phyloP scores from a whole-genome alignment of 768 basidiomycete genomes.

The Cystofilobasidium macerans region DNA sequence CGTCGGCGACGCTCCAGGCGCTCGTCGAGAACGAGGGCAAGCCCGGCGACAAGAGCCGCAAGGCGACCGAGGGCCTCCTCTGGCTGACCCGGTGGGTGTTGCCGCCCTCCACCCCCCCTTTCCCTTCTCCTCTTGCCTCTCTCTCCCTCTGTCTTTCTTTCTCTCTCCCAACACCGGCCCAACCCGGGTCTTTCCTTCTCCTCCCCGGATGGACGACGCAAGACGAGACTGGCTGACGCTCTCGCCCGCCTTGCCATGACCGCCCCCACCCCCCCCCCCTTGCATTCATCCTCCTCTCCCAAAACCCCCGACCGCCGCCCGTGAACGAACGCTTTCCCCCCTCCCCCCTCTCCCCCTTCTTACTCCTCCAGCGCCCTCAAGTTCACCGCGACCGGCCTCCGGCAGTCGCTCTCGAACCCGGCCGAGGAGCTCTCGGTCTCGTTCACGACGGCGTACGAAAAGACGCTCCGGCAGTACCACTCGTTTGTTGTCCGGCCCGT shows the following conservation, averaged over 20 bases:
- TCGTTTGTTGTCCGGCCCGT: constrained; percentile 55
- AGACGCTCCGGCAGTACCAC: constrained; percentile 73
- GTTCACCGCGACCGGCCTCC: constrained; percentile 66
- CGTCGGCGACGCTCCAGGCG: constrained; percentile 68
- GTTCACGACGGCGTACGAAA: constrained; percentile 71
- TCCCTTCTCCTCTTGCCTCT: neutral
- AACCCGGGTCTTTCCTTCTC: too few relatives aligned
- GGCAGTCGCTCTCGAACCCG: constrained; percentile 56
- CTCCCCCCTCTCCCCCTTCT: neutral
- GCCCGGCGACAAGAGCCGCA: constrained; percentile 61
- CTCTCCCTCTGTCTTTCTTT: too few relatives aligned
- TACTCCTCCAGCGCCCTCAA: constrained; percentile 53
- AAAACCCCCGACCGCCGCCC: too few relatives aligned
- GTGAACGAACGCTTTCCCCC: too few relatives aligned
- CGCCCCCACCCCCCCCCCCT: too few relatives aligned
- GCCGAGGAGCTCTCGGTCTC: constrained; percentile 56
- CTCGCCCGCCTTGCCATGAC: too few relatives aligned
- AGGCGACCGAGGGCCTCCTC: constrained; percentile 80
- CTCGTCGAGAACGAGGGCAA: constrained; percentile 69
- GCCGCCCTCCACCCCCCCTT: neutral
- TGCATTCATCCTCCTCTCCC: too few relatives aligned
- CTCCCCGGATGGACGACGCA: too few relatives aligned
- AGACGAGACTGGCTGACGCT: neutral
- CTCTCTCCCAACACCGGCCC: too few relatives aligned
- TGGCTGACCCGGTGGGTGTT: constrained; percentile 60